phyloP scores from a whole-genome alignment of 257 asterid genomes.

The Ajuga chamaepitys region DNA sequence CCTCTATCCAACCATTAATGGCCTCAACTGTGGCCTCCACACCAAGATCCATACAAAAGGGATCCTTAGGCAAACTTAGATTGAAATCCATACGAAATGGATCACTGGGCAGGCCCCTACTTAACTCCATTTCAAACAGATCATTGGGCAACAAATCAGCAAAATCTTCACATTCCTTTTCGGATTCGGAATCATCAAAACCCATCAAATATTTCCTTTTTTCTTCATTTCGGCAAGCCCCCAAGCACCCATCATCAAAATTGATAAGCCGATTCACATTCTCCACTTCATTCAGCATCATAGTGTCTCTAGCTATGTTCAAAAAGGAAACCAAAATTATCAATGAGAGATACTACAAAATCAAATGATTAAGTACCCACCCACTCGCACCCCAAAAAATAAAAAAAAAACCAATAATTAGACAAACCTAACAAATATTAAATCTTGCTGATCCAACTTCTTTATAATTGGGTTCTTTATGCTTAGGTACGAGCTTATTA shows the following conservation, averaged over 20 bases:
- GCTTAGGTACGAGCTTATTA: too few relatives aligned
- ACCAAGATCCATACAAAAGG: too few relatives aligned
- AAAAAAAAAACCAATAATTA: background rate
- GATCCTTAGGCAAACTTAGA: too few relatives aligned
- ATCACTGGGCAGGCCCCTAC: conserved; percentile 44
- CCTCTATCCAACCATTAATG: conserved; percentile 45
- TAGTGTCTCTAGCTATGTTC: conserved; percentile 14
- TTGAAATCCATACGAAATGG: conserved; percentile 44
- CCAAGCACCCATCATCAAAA: conserved; percentile 25
- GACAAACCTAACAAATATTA: conserved; percentile 4
- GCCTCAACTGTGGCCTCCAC: too few relatives aligned
- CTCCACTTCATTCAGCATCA: conserved; percentile 37
- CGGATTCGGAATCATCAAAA: conserved; percentile 24
- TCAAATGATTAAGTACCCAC: background rate
- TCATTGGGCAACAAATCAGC: conserved; percentile 59
- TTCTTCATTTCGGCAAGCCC: conserved; percentile 13
- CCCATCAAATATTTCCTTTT: conserved; percentile 11
- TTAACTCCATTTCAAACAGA: conserved; percentile 45
- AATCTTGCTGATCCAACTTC: conserved; percentile 6
- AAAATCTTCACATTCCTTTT: conserved; percentile 34
- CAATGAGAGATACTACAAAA: background rate
- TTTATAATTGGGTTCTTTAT: too few relatives aligned
- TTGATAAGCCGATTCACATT: conserved; percentile 13
- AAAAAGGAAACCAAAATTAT: background rate
- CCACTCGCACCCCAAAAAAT: background rate